Evolutionary conservation across 192 early-diverging fungal species (phyloP), one percentile per base, ranked within the genome.

Genomic region (Obelidium mucronatum): DNA sequence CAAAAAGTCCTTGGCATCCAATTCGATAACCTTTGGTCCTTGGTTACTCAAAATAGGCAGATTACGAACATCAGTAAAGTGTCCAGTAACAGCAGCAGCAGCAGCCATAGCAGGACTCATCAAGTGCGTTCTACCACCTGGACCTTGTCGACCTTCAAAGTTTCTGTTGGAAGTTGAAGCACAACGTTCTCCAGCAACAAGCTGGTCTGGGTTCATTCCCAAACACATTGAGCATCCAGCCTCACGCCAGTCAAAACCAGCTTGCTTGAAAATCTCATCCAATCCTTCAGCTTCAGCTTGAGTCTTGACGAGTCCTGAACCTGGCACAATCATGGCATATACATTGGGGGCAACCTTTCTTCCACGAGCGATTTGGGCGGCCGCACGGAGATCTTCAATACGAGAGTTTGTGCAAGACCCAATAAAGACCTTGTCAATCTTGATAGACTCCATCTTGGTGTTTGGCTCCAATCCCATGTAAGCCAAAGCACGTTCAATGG

Each of bases 161-260:
- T 92, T 92, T 62, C 91, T 82, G 79, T 92, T 92, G n/a, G 87
- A 89, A 22, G 91, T 92, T 54, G 86, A 88, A 15, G 91, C 91
- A 78, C 91, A 92, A 36, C 91, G 83, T 73, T 92, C 91, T 30
- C 81, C 76, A 42, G 91, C 88, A 56, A 85, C 85, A 15, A 92
- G 85, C 68, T 91, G 89, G 79, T 92, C 91, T 30, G 88, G 88
- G 77, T 92, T 92, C 91, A 92, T 92, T 54, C 91, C 91, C 8
- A 92, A 80, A 80, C 90, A 91, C 90, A 91, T 91, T 55, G 88
- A 90, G 77, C 90, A 91, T 36, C 90, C 90, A 58, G 88, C 90
- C 62, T 90, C 90, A 64, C 88, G 83, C 89, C 89, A 92, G 75
- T 92, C 91, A 75, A 91, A 92, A 11, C 89, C 89, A 64, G 91